Evolutionary conservation across 306 rosid species (phyloP), one percentile per base, ranked within the genome.

Genomic region (Inga laurina): DNA sequence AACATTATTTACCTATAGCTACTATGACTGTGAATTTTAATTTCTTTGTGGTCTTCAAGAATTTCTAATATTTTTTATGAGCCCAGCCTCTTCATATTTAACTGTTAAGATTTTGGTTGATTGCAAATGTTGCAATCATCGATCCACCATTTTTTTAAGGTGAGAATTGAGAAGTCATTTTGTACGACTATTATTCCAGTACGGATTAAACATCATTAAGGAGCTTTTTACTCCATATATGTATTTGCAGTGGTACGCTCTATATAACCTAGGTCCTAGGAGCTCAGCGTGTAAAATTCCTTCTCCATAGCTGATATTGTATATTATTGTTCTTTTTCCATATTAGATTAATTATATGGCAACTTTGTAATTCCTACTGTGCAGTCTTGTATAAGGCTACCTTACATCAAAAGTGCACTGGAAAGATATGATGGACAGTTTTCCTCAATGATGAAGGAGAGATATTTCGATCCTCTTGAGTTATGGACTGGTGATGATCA

Each of bases 371-470:
- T 74, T 82, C 78, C 27, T 72, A 30, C 54, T 68, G 69, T 87
- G 94, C 97, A 94, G 99, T 92, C 98, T 69, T 85, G 90, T 84
- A 92, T 96, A 75, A 87, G 98, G 87, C 84, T 94, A 82, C 99
- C 98, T 62, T 92, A 81, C 88, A 92, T 96, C 66, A 91, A 85
- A 87, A 88, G 89, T 56, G 91, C 94, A 68, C 74, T 96, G 86
- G 93, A 92, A 64, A 79, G 76, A 30, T 89, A 94, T 79, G 92
- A 87, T 66, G 99, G 98, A 72, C 88, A 92, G 16, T 91, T 96
- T 89, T 96, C 95, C 73, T 82, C 90, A 12, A 78, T 89, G 88
- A 85, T 92, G 83, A 93, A 85, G 84, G 91, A 88, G 74, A 94
- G 85, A 81, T 96, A 90, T 83, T 84, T 88, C 84, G 87, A 89